These are phyloP conservation scores for Tylopilus plumbeoviolaceoides DNA, from an alignment of 768 basidiomycete genomes.

Conservation along the genomic window DNA sequence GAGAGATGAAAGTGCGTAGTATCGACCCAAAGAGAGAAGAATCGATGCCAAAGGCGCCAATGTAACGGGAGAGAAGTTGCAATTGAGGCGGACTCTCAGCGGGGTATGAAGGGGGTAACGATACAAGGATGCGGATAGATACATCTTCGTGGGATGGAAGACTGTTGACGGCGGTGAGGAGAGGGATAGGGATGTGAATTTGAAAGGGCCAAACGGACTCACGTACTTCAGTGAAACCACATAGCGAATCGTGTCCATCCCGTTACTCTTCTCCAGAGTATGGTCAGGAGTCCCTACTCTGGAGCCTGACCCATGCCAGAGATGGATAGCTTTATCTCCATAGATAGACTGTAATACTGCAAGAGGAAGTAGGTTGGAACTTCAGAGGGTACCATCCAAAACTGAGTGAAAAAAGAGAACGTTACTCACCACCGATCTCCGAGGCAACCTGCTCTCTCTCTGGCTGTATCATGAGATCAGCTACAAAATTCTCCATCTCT, in stretches of 20 bases:
- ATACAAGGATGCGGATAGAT: slow-evolving; percentile 52
- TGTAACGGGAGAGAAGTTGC: slow-evolving; percentile 79
- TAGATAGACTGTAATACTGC: slow-evolving; percentile 79
- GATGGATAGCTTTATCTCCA: slow-evolving; percentile 59
- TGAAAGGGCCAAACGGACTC: neutral
- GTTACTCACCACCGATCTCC: slow-evolving; percentile 42
- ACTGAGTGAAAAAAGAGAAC: neutral
- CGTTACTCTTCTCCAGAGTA: slow-evolving; percentile 9
- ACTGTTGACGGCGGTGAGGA: slow-evolving; percentile 27
- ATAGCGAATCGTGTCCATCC: slow-evolving; percentile 51
- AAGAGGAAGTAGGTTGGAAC: slow-evolving; percentile 4
- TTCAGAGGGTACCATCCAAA: neutral
- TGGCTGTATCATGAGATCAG: slow-evolving; percentile 29
- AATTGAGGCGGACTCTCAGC: slow-evolving; percentile 68
- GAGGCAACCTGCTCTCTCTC: slow-evolving; percentile 42
- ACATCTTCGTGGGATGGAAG: slow-evolving; percentile 52
- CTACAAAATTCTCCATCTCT: slow-evolving; percentile 26
- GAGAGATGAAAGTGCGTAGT: slow-evolving; percentile 76
- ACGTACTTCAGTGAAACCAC: slow-evolving; percentile 62
- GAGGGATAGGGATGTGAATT: neutral
- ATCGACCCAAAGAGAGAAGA: slow-evolving; percentile 70
- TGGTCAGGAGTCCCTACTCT: slow-evolving; percentile 12
- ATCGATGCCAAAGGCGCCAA: slow-evolving; percentile 76
- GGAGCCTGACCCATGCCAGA: slow-evolving; percentile 48
- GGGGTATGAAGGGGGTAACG: slow-evolving; percentile 61